Conservation (phyloP, 2,329 filamentous ascomycete genomes). For the Dactylonectria macrodidyma region DNA sequence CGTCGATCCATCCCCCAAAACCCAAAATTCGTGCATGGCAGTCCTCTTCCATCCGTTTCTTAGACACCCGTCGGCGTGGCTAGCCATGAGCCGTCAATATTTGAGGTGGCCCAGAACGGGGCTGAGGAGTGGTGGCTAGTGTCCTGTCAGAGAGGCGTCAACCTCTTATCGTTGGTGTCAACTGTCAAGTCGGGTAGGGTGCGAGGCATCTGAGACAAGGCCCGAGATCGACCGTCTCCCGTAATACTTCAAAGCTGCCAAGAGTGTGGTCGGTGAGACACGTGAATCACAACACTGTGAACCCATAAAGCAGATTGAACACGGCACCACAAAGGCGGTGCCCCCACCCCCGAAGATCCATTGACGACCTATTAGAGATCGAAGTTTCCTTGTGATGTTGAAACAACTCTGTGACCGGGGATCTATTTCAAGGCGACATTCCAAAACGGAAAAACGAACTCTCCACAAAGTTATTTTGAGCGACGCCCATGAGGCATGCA, state of each 20-base stretch:
- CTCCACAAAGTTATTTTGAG: conserved; percentile 25
- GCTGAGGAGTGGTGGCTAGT: conserved; percentile 21
- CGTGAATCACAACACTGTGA: conserved; percentile 36
- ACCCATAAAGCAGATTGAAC: conserved; percentile 1
- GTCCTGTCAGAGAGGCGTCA: conserved; percentile 27
- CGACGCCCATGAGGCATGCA: conserved; percentile 15
- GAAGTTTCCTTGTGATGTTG: conserved; percentile 5
- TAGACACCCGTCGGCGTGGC: conserved; percentile 18
- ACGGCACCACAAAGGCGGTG: background rate
- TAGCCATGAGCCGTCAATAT: background rate
- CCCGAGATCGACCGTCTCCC: conserved; percentile 34
- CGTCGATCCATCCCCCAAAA: conserved; percentile 20
- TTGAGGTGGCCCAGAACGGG: conserved; percentile 24
- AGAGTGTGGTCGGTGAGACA: conserved; percentile 39
- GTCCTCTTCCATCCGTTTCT: conserved; percentile 9
- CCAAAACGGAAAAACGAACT: conserved; percentile 1
- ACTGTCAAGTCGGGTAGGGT: conserved; percentile 23
- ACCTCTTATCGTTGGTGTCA: conserved; percentile 12
- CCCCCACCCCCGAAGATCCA: conserved; percentile 15
- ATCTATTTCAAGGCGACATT: background rate
- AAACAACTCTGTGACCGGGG: background rate
- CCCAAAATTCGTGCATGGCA: background rate
- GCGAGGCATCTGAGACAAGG: conserved; percentile 40
- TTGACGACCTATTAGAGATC: conserved; percentile 13
- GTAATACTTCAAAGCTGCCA: conserved; percentile 20